Percentiles rank a stretch among this genome's conserved stretches.
phyloP scores from a whole-genome alignment of 1,284 basidiomycete genomes.

The Golubevia sp. region DNA sequence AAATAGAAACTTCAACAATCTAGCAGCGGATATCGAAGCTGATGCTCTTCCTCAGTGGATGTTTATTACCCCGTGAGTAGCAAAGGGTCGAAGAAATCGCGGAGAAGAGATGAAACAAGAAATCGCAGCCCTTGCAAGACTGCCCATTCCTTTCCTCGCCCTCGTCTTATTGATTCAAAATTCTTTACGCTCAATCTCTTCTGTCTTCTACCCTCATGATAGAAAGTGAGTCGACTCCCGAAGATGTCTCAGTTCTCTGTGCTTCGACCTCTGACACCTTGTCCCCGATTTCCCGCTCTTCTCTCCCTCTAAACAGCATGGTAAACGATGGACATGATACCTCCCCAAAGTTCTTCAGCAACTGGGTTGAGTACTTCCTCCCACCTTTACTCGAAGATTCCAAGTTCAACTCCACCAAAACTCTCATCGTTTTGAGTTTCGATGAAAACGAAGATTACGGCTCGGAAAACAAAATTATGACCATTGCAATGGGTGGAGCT shows the following conservation, averaged over 20 bases:
- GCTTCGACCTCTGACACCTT: too few species aligned
- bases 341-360: constrained; percentile 65
- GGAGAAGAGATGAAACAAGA: too few species aligned
- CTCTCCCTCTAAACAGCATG: too few species aligned
- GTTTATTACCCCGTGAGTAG: constrained; percentile 69
- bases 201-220: too few species aligned
- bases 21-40: constrained; percentile 64
- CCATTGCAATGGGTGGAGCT: constrained; percentile 31
- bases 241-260: too few species aligned
- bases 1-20: constrained; percentile 72
- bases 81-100: too few species aligned
- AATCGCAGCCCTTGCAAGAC: too few species aligned
- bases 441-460: constrained; percentile 67
- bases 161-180: too few species aligned
- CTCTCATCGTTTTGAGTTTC: constrained; percentile 69
- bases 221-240: too few species aligned
- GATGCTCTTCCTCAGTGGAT: constrained; percentile 69
- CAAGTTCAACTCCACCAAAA: constrained; percentile 67
- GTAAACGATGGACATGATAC: constrained; percentile 70
- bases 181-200: too few species aligned
- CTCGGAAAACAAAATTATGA: constrained; percentile 47
- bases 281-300: too few species aligned
- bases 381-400: constrained; percentile 66
- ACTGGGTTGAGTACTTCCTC: constrained; percentile 69
- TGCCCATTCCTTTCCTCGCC: too few species aligned